Percentiles rank a stretch among this genome's conserved stretches.
These are phyloP conservation scores for Hysterangium stoloniferum DNA, from an alignment of 768 basidiomycete species.

Conservation along the genomic window DNA sequence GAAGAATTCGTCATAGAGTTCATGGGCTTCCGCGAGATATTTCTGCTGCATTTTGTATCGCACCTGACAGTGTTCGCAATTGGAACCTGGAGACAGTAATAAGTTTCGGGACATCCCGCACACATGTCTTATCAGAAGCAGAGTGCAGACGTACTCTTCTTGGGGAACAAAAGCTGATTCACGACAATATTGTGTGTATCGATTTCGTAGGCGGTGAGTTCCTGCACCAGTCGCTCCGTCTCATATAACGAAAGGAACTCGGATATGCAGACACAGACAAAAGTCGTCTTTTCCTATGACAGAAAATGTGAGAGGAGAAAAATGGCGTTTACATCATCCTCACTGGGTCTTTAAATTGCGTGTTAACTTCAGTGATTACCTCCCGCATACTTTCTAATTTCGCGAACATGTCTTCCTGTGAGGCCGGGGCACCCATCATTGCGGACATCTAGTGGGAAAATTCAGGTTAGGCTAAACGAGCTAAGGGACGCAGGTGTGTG, in stretches of 20 bases:
- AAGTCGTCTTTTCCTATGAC: constrained; percentile 90
- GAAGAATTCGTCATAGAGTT: constrained; percentile 97
- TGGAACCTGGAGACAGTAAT: constrained; percentile 51
- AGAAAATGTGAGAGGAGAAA: background rate
- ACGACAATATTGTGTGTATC: constrained; percentile 99
- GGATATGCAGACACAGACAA: constrained; percentile 97
- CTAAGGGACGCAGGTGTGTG: constrained; percentile 9
- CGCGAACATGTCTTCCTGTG: constrained; percentile 98
- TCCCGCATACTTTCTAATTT: constrained; percentile 96
- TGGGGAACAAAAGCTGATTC: constrained; percentile 94
- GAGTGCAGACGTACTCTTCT: constrained; percentile 50
- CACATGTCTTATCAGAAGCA: background rate
- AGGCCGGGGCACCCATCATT: constrained; percentile 91
- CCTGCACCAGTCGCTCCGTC: constrained; percentile 96
- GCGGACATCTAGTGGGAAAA: constrained; percentile 63
- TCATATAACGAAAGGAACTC: constrained; percentile 98
- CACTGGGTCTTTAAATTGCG: constrained; percentile 98
- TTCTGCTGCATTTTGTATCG: constrained; percentile 98
- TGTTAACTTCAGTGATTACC: constrained; percentile 97
- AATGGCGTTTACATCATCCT: constrained; percentile 22
- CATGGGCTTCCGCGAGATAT: constrained; percentile 92
- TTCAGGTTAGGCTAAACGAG: background rate
- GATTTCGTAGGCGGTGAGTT: constrained; percentile 88
- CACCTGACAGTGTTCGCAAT: constrained; percentile 92
- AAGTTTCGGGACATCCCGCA: background rate